Base-by-base conservation (phyloP, 495 filamentous ascomycete species). In the Trichoderma erinaceum region DNA sequence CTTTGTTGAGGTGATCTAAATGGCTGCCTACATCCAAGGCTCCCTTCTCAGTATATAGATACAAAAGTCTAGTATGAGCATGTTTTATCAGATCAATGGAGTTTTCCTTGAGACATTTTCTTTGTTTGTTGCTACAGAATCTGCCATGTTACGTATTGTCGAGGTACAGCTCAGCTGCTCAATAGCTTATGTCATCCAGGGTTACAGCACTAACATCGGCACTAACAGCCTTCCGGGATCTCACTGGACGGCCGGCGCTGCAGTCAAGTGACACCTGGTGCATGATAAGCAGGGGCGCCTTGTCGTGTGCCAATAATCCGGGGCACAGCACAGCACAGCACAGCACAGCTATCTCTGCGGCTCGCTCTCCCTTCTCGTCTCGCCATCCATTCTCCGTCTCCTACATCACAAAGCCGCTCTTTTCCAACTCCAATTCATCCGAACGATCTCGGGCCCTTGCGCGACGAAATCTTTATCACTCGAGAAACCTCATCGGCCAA, bases 201-300 rank as follows among this genome's bases (percentile, higher is more conserved):
- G 13, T 46, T 15, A 2, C 18, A 18, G 43, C 43, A 46, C 43
- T 46, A 46, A 46, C 18, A 52, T 52, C 48, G 48, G 18, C 48
- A 23, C 48, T 52, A 52, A 7, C 4, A 52, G 48, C 48, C 48
- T 10, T 52, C 21, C 48, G 48, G 48, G 48, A 52, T n/a, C 48
- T 52, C 48, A n/a, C 21, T n/a, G 4, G 48, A 43, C 18, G 44
- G 44, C 48, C 48, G 18, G 18, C 48, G 48, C 48, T 23, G 48
- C 48, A 21, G 48, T 52, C 48, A 21, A 21, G 48, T 52, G 48
- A 52, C 48, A 52, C 48, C 18, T 21, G 48, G 35, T 52, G 48
- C 48, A 52, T 52, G 48, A 52, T 52, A 52, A 52, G 48, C 48
- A 52, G 48, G 48, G 48, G 48, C 48, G 18, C 18, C 18, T 52